A percentile compares a stretch with the other conserved stretches of the same genome.
phyloP scores from a whole-genome alignment of 345 rosid genomes.

The Murraya koenigii region DNA sequence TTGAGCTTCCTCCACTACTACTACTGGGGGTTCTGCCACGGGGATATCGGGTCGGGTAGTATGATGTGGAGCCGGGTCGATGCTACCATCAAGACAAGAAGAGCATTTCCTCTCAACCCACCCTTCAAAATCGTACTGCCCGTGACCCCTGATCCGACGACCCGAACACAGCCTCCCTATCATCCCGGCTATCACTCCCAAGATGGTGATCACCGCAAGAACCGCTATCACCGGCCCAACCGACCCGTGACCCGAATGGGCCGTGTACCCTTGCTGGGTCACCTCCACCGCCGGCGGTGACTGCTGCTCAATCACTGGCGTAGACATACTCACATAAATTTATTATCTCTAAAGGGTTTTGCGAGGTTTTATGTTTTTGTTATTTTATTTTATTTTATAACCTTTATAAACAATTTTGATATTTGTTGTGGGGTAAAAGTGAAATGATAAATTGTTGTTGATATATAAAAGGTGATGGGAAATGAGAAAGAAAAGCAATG shows the following conservation, averaged over 20 bases:
- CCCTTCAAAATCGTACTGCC: constrained; percentile 58
- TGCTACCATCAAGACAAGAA: constrained; percentile 54
- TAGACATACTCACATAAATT: constrained; percentile 24
- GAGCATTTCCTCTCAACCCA: constrained; percentile 73
- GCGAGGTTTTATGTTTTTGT: constrained; percentile 10
- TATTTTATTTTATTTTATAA: neutral
- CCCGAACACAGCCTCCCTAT: constrained; percentile 67
- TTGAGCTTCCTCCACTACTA: constrained; percentile 7
- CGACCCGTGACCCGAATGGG: constrained; percentile 44
- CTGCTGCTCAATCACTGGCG: constrained; percentile 39
- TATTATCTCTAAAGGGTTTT: constrained; percentile 2
- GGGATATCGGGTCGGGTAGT: constrained; percentile 21
- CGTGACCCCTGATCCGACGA: constrained; percentile 45
- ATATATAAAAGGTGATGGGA: no score
- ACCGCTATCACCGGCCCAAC: constrained; percentile 67
- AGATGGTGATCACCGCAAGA: constrained; percentile 50
- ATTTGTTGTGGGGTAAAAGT: no score
- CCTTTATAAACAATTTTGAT: no score
- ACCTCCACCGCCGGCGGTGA: constrained; percentile 28
- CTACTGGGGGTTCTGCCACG: constrained; percentile 19
- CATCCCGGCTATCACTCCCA: constrained; percentile 63
- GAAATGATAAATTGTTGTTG: no score
- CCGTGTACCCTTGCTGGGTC: constrained; percentile 37
- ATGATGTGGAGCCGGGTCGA: constrained; percentile 39
- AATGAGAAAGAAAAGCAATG: no score